These are phyloP conservation scores for Suillus subalutaceus DNA, from an alignment of 768 basidiomycete genomes.

Conservation along the genomic window DNA sequence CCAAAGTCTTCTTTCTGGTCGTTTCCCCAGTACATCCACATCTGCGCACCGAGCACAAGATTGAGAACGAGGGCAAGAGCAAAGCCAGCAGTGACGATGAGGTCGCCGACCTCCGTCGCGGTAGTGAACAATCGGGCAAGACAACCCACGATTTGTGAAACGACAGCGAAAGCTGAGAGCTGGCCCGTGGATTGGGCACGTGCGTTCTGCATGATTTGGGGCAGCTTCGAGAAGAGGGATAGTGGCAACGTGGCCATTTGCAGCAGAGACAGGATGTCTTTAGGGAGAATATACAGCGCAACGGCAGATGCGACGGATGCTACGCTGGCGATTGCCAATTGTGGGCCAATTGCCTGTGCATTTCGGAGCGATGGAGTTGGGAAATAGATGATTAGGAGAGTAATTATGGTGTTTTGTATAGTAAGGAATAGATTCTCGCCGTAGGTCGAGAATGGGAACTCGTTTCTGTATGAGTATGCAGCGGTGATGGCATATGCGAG, in stretches of 20 bases:
- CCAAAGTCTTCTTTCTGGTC: conserved; percentile 38
- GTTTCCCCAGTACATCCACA: conserved; percentile 83
- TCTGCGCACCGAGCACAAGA: conserved; percentile 77
- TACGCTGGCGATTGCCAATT: conserved; percentile 34
- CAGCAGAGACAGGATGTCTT: conserved; percentile 59
- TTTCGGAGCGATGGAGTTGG: conserved; percentile 36
- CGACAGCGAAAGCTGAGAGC: conserved; percentile 90
- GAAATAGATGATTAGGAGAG: conserved; percentile 81
- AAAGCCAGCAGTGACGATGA: conserved; percentile 81
- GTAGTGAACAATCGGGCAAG: conserved; percentile 94
- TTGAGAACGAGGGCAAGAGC: conserved; percentile 83
- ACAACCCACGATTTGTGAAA: conserved; percentile 87
- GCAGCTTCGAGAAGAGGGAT: conserved; percentile 89
- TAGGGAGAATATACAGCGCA: conserved; percentile 51
- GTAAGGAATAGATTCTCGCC: conserved; percentile 97
- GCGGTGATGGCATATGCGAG: conserved; percentile 88
- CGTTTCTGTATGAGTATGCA: conserved; percentile 81
- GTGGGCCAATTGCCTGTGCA: conserved; percentile 30
- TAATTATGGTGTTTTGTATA: conserved; percentile 86
- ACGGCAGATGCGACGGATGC: conserved; percentile 38
- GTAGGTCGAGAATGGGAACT: conserved; percentile 95
- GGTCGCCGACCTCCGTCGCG: conserved; percentile 84
- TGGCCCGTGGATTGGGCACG: conserved; percentile 84
- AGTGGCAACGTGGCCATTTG: conserved; percentile 90
- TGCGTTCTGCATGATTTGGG: conserved; percentile 87